These are phyloP conservation scores for Bryoerythrophyllum caledonicum DNA, from an alignment of 225 moss, liverwort and hornwort species.

Conservation along the genomic window DNA sequence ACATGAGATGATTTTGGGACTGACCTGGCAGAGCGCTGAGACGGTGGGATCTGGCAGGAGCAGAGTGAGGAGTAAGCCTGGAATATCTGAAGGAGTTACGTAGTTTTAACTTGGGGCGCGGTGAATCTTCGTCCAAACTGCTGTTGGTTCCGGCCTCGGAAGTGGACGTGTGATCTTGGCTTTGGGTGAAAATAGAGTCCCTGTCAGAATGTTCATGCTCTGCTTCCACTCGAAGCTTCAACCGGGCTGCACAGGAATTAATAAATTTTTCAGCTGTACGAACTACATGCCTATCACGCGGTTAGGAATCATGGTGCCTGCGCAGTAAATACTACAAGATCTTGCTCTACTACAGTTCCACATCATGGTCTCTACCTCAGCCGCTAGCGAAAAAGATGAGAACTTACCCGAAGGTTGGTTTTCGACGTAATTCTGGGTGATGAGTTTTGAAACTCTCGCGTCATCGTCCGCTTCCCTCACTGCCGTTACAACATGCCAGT, in stretches of 20 bases:
- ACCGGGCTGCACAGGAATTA: slow-evolving; percentile 31
- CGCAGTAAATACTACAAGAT: not conserved
- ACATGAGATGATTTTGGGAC: not conserved
- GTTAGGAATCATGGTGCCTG: not conserved
- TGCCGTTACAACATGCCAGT: slow-evolving; percentile 15
- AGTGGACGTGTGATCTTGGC: slow-evolving; percentile 59
- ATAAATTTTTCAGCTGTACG: not conserved
- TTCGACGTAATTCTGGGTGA: slow-evolving; percentile 40
- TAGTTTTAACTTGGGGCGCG: slow-evolving; percentile 43
- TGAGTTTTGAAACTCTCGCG: slow-evolving; percentile 37
- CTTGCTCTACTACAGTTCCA: not conserved
- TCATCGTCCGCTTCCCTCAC: slow-evolving; percentile 46
- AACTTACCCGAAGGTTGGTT: slow-evolving; percentile 49
- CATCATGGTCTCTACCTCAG: not conserved
- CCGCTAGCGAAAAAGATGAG: not conserved
- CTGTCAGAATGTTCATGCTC: slow-evolving; percentile 64
- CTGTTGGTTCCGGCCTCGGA: slow-evolving; percentile 65
- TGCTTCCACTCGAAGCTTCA: slow-evolving; percentile 43
- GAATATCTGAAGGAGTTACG: slow-evolving; percentile 50
- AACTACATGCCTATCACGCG: not conserved
- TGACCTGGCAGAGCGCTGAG: slow-evolving; percentile 45
- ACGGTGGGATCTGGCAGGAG: slow-evolving; percentile 46
- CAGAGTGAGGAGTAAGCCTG: slow-evolving; percentile 48
- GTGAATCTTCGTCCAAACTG: slow-evolving; percentile 64
- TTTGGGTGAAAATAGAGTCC: slow-evolving; percentile 58